Percentiles rank a stretch among this genome's conserved stretches.
Evolutionary conservation across 2,329 filamentous ascomycete species (phyloP).

Genomic region (Sclerotinia glacialis): DNA sequence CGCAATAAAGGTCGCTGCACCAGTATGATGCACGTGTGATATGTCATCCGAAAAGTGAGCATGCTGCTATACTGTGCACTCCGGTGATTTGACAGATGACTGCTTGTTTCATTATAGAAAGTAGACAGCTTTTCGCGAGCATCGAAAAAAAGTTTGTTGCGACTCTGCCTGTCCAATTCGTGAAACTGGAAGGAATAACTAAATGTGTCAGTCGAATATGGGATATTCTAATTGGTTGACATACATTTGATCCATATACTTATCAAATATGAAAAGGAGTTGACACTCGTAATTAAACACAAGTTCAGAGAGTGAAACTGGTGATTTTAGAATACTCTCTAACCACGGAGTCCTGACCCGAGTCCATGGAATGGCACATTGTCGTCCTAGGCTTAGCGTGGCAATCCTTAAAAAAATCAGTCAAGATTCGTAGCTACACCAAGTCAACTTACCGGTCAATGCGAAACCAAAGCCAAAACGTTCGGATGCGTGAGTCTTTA

Average conservation of each 20-base stretch:
- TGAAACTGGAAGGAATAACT: conserved; percentile 3
- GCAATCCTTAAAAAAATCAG: not conserved
- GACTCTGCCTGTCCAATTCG: not conserved
- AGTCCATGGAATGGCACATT: conserved; percentile 5
- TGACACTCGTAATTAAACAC: not conserved
- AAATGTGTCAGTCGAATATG: not conserved
- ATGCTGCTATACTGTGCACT: not conserved
- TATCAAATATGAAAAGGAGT: not conserved
- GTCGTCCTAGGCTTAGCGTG: not conserved
- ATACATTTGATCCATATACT: conserved; percentile 7
- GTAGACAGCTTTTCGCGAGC: not conserved
- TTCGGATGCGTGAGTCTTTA: conserved; percentile 5
- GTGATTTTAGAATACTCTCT: not conserved
- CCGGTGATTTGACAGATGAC: not conserved
- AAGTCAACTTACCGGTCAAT: not conserved
- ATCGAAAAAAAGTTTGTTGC: conserved; percentile 7
- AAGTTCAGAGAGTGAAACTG: not conserved
- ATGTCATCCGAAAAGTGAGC: not conserved
- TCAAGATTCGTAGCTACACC: not conserved
- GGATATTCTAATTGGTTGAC: not conserved
- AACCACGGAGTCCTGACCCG: conserved; percentile 5
- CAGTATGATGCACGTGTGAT: conserved; percentile 5
- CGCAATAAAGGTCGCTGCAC: not conserved
- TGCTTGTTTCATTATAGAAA: not conserved
- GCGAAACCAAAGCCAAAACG: conserved; percentile 7